phyloP scores from a whole-genome alignment of 306 rosid genomes.

The Castanopsis chinensis region DNA sequence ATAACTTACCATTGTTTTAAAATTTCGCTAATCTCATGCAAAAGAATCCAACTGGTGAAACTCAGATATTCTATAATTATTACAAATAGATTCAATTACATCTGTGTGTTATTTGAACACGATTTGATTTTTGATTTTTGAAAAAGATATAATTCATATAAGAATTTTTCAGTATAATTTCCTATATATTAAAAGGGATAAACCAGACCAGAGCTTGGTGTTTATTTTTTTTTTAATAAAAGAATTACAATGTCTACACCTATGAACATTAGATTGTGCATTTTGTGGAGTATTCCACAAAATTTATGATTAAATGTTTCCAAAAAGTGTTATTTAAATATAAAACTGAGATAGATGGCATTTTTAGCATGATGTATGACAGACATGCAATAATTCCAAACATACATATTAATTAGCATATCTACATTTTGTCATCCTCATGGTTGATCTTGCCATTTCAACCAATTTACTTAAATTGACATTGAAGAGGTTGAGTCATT shows the following conservation, averaged over 20 bases:
- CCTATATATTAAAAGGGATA: not conserved
- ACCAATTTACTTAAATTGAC: not conserved
- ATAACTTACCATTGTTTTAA: not conserved
- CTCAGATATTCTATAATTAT: not conserved
- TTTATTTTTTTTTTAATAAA: not conserved
- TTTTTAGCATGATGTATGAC: not conserved
- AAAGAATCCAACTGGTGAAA: not conserved
- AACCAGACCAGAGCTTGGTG: not conserved
- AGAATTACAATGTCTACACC: not conserved
- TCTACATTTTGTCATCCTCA: not conserved
- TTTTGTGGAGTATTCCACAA: not conserved
- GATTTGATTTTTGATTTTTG: no score
- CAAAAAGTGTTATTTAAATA: not conserved
- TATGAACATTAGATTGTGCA: not conserved
- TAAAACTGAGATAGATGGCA: not conserved
- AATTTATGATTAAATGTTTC: not conserved
- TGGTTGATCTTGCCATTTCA: slow-evolving; percentile 1
- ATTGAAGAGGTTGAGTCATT: no score
- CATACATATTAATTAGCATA: not conserved
- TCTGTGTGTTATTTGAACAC: no score
- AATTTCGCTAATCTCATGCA: not conserved
- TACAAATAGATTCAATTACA: no score
- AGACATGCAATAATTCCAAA: not conserved
- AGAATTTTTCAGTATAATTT: not conserved
- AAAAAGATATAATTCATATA: no score